Percentiles rank a stretch among this genome's conserved stretches.
Evolutionary conservation across 2,329 filamentous ascomycete genomes (phyloP).

Genomic region (Beauveria medogensis): DNA sequence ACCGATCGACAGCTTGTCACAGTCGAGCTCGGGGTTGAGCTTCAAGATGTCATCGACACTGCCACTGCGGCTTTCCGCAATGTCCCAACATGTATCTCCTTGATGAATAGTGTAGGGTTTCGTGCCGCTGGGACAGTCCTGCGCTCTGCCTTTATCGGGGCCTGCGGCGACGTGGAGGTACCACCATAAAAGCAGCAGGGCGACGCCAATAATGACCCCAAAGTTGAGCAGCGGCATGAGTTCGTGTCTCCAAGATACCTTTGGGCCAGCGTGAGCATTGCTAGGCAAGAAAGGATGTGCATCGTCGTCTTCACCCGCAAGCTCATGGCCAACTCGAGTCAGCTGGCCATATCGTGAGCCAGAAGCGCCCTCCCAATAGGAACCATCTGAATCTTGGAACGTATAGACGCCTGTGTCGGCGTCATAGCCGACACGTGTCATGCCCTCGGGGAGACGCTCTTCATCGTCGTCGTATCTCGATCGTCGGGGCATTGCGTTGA

Average conservation of each 20-base stretch:
- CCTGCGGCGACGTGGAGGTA: constrained; percentile 30
- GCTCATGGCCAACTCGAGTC: constrained; percentile 28
- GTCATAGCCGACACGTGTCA: constrained; percentile 48
- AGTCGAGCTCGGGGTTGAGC: constrained; percentile 39
- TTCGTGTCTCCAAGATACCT: constrained; percentile 41
- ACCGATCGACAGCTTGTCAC: constrained; percentile 36
- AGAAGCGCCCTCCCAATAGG: constrained; percentile 41
- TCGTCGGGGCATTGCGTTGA: constrained; percentile 31
- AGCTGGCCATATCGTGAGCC: constrained; percentile 43
- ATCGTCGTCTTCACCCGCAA: constrained; percentile 17
- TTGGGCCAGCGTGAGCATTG: constrained; percentile 14
- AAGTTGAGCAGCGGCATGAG: constrained; percentile 51
- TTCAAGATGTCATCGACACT: constrained; percentile 37
- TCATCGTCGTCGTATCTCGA: constrained; percentile 39
- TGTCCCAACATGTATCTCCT: constrained; percentile 46
- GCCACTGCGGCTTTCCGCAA: constrained; percentile 35
- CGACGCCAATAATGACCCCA: constrained; percentile 43
- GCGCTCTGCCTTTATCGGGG: constrained; percentile 13
- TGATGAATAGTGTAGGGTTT: constrained; percentile 31
- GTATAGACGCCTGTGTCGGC: constrained; percentile 46
- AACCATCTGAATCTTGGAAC: constrained; percentile 40
- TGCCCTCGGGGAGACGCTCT: constrained; percentile 46
- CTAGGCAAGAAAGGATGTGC: constrained; percentile 24
- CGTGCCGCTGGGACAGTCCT: constrained; percentile 23
- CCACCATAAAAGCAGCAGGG: constrained; percentile 42